Evolutionary conservation across 202 grass and related monocot genomes (phyloP).

Genomic region (Miscanthus sacchariflorus): DNA sequence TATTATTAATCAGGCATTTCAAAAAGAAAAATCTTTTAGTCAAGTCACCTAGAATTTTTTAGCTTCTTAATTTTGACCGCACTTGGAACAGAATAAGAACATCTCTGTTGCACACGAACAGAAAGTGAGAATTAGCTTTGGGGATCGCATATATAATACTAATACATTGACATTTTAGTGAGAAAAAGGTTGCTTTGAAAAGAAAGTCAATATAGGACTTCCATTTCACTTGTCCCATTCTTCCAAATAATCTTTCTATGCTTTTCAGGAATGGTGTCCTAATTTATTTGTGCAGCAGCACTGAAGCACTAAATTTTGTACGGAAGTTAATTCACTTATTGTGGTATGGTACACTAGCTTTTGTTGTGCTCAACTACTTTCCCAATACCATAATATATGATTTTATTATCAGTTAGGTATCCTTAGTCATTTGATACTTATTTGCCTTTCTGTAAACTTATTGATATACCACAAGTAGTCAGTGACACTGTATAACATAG

Average conservation of each 20-base stretch:
- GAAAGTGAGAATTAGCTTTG: neutral
- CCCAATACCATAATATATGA: neutral
- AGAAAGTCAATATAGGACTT: slow-evolving; percentile 24
- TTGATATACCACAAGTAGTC: neutral
- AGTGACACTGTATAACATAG: neutral
- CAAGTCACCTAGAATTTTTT: neutral
- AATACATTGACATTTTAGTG: slow-evolving; percentile 32
- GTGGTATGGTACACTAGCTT: neutral
- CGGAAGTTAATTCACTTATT: neutral
- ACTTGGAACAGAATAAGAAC: slow-evolving; percentile 9
- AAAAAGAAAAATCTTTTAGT: neutral
- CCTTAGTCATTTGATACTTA: neutral
- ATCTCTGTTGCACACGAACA: neutral
- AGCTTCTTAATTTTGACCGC: slow-evolving; percentile 28
- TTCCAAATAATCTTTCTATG: slow-evolving; percentile 37
- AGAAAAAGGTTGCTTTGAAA: slow-evolving; percentile 18
- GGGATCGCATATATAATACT: neutral
- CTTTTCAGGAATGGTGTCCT: slow-evolving; percentile 18
- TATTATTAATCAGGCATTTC: neutral
- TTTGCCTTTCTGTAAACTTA: slow-evolving; percentile 1
- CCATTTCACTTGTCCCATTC: slow-evolving; percentile 12
- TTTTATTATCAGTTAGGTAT: slow-evolving; percentile 1
- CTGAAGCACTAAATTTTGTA: slow-evolving; percentile 19
- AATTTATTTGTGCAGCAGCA: slow-evolving; percentile 15
- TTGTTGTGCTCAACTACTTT: slow-evolving; percentile 26